Base-by-base conservation (phyloP, 148 eudicot species). In the Rhododendron griersonianum region DNA sequence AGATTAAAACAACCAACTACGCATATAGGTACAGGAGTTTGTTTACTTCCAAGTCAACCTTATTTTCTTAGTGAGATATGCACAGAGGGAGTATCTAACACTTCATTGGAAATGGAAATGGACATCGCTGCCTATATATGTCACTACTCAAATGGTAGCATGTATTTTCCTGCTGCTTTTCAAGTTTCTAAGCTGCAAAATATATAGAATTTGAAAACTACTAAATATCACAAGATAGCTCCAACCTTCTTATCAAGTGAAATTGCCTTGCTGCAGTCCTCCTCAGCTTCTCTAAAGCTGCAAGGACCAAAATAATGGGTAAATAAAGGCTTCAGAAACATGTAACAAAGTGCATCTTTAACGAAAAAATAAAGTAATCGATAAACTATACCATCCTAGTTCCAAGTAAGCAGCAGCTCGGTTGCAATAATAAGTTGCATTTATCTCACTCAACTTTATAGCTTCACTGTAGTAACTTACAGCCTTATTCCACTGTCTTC, bases 401-500 rank as follows among this genome's bases (percentile, higher is more conserved):
- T 96, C 95, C 86, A 96, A 90, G 86, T 90, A 94, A 83, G 98
- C 98, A 89, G 98, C 98, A 87, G 98, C 98, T 25, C 98, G 92
- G 85, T 96, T 96, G 92, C 93, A 88, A 87, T 91, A 93, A 85
- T 90, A 96, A 65, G 96, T 93, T 78, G 96, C 93, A 90, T 90
- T 94, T 15, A 39, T 76, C 84, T 81, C 91, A 78, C 93, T 94
- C 91, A 96, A 78, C 81, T 96, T 92, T 77, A 95, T 94, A 75
- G 98, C 96, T 90, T 95, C 95, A 80, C 92, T 86, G 85, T 96
- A 96, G 83, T 88, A 94, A 78, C 74, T 93, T 30, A 92, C 95
- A 89, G 98, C 98, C 90, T 93, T 95, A 81, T 93, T 93, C 96
- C 95, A 96, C 81, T 92, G 91, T 87, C 79, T 90, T 82, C 91